phyloP scores from a whole-genome alignment of 805 yeast species.

The Metschnikowia santaceciliae region DNA sequence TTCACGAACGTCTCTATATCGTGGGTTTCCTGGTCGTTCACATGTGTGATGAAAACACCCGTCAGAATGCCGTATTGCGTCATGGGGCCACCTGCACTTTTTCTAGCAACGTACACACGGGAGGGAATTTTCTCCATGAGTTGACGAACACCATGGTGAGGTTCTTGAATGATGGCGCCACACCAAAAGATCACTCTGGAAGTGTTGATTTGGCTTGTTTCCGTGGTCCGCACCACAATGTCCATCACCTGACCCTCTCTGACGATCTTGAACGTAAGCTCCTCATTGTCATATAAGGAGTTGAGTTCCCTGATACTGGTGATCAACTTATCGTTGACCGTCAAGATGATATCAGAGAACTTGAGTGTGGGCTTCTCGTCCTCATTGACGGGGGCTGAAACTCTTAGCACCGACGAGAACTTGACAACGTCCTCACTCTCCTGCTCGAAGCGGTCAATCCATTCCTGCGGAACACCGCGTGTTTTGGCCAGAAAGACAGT shows the following conservation, averaged over 20 bases:
- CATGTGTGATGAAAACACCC: slow-evolving; percentile 85
- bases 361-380: slow-evolving; percentile 33
- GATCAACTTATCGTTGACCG: slow-evolving; percentile 63
- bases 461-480: slow-evolving; percentile 81
- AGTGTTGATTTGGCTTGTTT: slow-evolving; percentile 55
- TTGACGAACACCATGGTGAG: slow-evolving; percentile 92
- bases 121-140: slow-evolving; percentile 74
- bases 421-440: slow-evolving; percentile 64
- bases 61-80: slow-evolving; percentile 73
- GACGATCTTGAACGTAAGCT: slow-evolving; percentile 58
- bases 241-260: slow-evolving; percentile 65
- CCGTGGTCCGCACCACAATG: slow-evolving; percentile 60
- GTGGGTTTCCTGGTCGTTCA: slow-evolving; percentile 71
- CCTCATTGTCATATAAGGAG: slow-evolving; percentile 40
- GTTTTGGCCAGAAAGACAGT: slow-evolving; percentile 73
- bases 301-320: slow-evolving; percentile 66
- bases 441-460: slow-evolving; percentile 69
- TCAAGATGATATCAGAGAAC: slow-evolving; percentile 74
- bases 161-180: slow-evolving; percentile 78
- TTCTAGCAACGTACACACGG: slow-evolving; percentile 74
- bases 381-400: slow-evolving; percentile 45
- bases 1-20: slow-evolving; percentile 63
- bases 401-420: slow-evolving; percentile 66
- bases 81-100: slow-evolving; percentile 82
- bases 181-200: slow-evolving; percentile 74